phyloP scores from a whole-genome alignment of 768 basidiomycete species.

The Neoboletus subvelutipes region DNA sequence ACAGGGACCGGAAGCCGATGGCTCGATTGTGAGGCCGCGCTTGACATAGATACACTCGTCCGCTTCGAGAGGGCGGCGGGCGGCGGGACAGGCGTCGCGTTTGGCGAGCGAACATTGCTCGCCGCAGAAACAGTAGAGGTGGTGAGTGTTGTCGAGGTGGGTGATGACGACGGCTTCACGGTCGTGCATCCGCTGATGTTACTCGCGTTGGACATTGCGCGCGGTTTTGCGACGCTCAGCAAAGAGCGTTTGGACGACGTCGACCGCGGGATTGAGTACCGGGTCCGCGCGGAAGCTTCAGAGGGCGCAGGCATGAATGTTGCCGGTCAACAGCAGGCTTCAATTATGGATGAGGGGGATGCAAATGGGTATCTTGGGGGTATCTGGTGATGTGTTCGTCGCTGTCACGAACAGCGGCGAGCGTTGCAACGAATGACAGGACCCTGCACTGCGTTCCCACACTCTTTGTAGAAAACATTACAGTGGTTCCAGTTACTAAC shows the following conservation, averaged over 20 bases:
- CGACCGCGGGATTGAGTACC: constrained; percentile 41
- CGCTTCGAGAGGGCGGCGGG: constrained; percentile 36
- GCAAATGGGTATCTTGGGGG: constrained; percentile 20
- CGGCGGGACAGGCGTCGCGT: constrained; percentile 48
- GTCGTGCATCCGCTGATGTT: constrained; percentile 50
- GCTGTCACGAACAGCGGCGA: constrained; percentile 18
- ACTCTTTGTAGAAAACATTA: not conserved
- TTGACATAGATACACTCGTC: constrained; percentile 39
- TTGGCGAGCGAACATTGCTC: constrained; percentile 42
- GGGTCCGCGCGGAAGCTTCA: constrained; percentile 50
- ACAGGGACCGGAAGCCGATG: constrained; percentile 42
- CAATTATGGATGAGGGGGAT: not conserved
- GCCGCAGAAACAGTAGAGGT: constrained; percentile 27
- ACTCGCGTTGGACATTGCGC: constrained; percentile 52
- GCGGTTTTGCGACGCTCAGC: constrained; percentile 47
- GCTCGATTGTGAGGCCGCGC: constrained; percentile 33
- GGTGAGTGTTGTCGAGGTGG: constrained; percentile 25
- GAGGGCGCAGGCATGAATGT: constrained; percentile 41
- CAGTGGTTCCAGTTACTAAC: too few relatives aligned
- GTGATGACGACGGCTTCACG: constrained; percentile 37
- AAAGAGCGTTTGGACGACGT: constrained; percentile 43
- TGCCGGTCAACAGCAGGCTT: constrained; percentile 1
- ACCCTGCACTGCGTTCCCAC: constrained; percentile 21
- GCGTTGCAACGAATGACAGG: constrained; percentile 3
- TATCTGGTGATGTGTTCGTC: constrained; percentile 16